Evolutionary conservation across 768 basidiomycete genomes (phyloP).

Genomic region (Ramaria rubella): DNA sequence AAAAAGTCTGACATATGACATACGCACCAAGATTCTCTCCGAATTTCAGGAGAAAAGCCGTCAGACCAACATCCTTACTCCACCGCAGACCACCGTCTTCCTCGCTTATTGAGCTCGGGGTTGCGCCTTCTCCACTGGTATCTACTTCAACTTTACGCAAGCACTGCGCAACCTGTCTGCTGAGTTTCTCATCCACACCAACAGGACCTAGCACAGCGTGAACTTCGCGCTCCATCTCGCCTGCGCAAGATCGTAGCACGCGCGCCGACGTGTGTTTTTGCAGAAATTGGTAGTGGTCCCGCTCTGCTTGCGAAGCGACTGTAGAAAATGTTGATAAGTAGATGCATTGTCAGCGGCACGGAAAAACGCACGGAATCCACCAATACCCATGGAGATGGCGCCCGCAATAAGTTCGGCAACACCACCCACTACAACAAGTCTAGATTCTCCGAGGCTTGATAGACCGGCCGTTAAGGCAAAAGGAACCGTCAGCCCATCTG

Average conservation of each 20-base stretch:
- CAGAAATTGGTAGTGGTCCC: constrained; percentile 87
- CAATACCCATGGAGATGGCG: constrained; percentile 96
- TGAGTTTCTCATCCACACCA: constrained; percentile 81
- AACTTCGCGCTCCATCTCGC: constrained; percentile 96
- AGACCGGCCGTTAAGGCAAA: constrained; percentile 88
- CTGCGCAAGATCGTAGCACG: constrained; percentile 82
- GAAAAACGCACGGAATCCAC: constrained; percentile 62
- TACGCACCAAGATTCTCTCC: constrained; percentile 82
- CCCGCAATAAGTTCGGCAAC: constrained; percentile 95
- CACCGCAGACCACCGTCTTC: constrained; percentile 58
- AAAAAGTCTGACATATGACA: neutral
- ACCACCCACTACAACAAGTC: constrained; percentile 90
- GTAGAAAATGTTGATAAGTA: neutral
- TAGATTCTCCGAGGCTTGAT: constrained; percentile 81
- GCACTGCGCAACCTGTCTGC: constrained; percentile 68
- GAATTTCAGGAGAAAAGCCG: constrained; percentile 92
- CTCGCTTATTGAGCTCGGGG: constrained; percentile 28
- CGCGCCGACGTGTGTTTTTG: constrained; percentile 67
- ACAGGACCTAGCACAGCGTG: constrained; percentile 79
- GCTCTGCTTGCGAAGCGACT: constrained; percentile 91
- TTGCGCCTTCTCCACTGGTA: constrained; percentile 16
- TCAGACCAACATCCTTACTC: constrained; percentile 78
- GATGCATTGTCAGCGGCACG: neutral
- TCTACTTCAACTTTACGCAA: constrained; percentile 62
- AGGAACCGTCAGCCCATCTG: constrained; percentile 85